Percentiles rank a stretch among this genome's conserved stretches.
These are phyloP conservation scores for Myxozyma melibiosi DNA, from an alignment of 805 yeast genomes.

Conservation along the genomic window DNA sequence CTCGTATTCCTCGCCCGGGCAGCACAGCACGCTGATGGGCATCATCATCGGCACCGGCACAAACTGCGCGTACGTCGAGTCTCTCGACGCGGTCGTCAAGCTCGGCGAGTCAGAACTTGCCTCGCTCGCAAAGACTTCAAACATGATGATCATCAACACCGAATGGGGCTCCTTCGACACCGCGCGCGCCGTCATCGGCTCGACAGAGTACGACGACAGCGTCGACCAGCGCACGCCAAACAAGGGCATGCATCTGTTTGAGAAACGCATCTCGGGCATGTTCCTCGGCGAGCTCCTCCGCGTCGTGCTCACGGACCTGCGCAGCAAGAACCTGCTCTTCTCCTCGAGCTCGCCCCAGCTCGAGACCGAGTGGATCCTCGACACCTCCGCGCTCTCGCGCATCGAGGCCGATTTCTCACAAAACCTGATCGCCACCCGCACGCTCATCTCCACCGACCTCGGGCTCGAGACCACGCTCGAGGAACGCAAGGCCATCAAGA, in stretches of 20 bases:
- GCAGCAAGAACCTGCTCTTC: constrained; percentile 60
- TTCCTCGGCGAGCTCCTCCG: constrained; percentile 78
- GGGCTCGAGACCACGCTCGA: constrained; percentile 53
- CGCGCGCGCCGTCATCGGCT: constrained; percentile 70
- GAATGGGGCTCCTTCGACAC: constrained; percentile 99
- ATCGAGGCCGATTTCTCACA: constrained; percentile 84
- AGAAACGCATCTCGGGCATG: constrained; percentile 37
- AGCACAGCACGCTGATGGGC: constrained; percentile 75
- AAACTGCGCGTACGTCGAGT: constrained; percentile 90
- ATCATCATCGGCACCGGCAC: constrained; percentile 97
- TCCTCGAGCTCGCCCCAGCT: constrained; percentile 32
- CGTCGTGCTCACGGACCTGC: constrained; percentile 65
- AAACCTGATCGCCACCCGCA: constrained; percentile 48
- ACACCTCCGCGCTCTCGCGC: constrained; percentile 81
- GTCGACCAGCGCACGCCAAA: constrained; percentile 78
- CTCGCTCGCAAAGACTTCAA: neutral
- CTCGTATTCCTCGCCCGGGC: constrained; percentile 67
- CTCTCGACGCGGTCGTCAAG: constrained; percentile 71
- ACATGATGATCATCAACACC: constrained; percentile 47
- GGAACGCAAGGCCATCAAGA: constrained; percentile 76
- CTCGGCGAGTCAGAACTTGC: constrained; percentile 52
- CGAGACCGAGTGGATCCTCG: constrained; percentile 74
- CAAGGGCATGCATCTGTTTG: constrained; percentile 81
- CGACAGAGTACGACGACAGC: constrained; percentile 70
- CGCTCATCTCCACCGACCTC: constrained; percentile 68